Base-by-base conservation (phyloP, 2,329 filamentous ascomycete genomes). In the Curvularia spicifera region DNA sequence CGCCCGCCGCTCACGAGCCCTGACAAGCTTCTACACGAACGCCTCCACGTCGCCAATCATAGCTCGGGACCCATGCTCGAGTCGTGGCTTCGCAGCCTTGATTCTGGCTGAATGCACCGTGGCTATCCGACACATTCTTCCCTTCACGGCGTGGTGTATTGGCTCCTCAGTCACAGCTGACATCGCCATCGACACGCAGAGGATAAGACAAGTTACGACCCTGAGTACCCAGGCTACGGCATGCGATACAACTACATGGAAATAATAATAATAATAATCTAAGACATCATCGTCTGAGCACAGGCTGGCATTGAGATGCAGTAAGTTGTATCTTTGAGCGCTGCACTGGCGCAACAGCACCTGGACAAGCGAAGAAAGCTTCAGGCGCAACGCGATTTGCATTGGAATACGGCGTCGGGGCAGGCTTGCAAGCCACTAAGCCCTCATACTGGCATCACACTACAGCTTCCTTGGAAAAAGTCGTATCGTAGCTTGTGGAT, bases 401-500 rank as follows among this genome's bases (percentile, higher is more conserved):
- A 56, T 43, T 51, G 31, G 44, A 10, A 57, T 31, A 44, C 29
- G 44, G 46, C 26, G 43, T 53, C 28, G 24, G 29, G 33, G 37
- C 18, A 29, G 48, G 53, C 39, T 24, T 40, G 13, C 44, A 50
- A 47, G 40, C 45, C 42, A 52, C 53, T 48, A 37, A 26, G 42
- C 20, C 39, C 51, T 39, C 5, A 24, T 24, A 5, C 33, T 50
- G 24, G 45, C 45, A 44, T 57, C 55, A 54, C 51, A 47, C 40
- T 48, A 49, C 51, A 26, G 57, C 31, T 9, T 49, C 46, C 39
- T 24, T 20, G 48, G 26, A 39, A 53, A 53, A 43, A 51, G 22
- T 46, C 31, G 33, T 44, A 57, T 60, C 53, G 65, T 67, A 68
- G 70, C 66, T 72, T 68, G 66, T 70, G 68, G 69, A 69, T 71